Base-by-base conservation (phyloP, 164 flowering plant genomes). In the Magnolia officinalis region DNA sequence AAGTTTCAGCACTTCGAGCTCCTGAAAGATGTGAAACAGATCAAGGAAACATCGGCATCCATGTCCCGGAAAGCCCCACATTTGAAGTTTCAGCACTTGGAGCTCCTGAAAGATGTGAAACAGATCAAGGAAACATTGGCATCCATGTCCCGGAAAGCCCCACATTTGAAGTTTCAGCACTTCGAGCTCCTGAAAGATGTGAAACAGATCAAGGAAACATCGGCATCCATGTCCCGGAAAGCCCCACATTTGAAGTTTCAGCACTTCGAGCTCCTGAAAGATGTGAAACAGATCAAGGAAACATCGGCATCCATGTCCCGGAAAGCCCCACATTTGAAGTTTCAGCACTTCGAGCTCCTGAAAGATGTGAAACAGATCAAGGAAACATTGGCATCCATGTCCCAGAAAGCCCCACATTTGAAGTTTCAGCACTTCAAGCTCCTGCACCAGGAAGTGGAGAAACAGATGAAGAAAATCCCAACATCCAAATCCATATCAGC, bases 31-130 rank as follows among this genome's bases (percentile, higher is more conserved):
- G 52, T 49, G 76, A 31, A 24, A 81, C 21, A 45, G 72, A 59
- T 74, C 69, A 81, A 70, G 77, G 82, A 20, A 63, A 73, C 64
- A 20, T 37, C 29, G 78, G 73, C 73, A 72, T 50, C 55, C 81
- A 72, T 26, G 29, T 26, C 29, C 29, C 29, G 2, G 29, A 26
- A 26, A 26, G 29, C 29, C 29, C 29, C 29, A 26, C 29, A 26
- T 26, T 26, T 26, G 29, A 26, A 26, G 29, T 26, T 26, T 1
- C 29, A 26, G 29, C 29, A 26, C 29, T 26, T 26, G 0, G 76
- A 76, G 65, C 29, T 65, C 51, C 65, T 72, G 58, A 77, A 63
- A 61, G 23, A 37, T n/a, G 49, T 55, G 75, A 50, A 24, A 80
- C 20, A 45, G 72, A 58, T 74, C 68, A 81, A 70, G 77, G 82